These are phyloP conservation scores for Podosphaera aphanis DNA, from an alignment of 2,329 filamentous ascomycete species.

Conservation along the genomic window DNA sequence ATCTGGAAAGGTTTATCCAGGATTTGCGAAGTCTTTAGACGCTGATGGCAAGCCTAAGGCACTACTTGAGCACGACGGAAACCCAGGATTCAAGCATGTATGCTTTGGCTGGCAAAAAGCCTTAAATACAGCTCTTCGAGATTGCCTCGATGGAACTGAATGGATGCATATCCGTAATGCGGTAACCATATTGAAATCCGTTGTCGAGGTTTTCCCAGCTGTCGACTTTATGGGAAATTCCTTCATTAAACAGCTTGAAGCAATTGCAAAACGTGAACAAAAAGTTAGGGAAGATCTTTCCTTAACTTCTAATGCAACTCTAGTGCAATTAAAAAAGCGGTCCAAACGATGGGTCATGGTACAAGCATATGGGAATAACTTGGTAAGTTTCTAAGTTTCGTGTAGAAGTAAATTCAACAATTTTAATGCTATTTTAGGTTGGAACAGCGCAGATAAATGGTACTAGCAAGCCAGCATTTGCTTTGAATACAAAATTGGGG, in stretches of 20 bases:
- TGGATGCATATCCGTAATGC: conserved; percentile 98
- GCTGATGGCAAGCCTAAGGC: conserved; percentile 43
- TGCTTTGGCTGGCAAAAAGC: conserved; percentile 80
- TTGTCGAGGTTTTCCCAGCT: conserved; percentile 64
- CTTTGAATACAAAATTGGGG: conserved; percentile 16
- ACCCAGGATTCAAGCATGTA: conserved; percentile 62
- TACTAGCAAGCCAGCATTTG: conserved; percentile 1
- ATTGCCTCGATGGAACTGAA: conserved; percentile 59
- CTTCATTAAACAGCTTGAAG: conserved; percentile 38
- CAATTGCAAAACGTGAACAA: conserved; percentile 40
- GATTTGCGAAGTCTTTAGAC: conserved; percentile 56
- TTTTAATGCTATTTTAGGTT: conserved; percentile 1
- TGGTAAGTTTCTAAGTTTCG: not conserved
- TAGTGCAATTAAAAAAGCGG: conserved; percentile 44
- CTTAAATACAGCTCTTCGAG: conserved; percentile 55
- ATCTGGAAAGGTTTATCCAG: conserved; percentile 39
- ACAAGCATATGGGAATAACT: conserved; percentile 35
- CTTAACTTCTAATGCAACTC: conserved; percentile 46
- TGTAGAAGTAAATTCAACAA: not conserved
- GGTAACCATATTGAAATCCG: conserved; percentile 64
- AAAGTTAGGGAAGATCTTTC: conserved; percentile 48
- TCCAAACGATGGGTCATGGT: conserved; percentile 50
- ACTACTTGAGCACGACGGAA: conserved; percentile 61
- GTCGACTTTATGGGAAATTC: conserved; percentile 68
- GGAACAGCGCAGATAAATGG: conserved; percentile 4